Evolutionary conservation across 192 early-diverging fungal genomes (phyloP), one percentile per base, ranked within the genome.

Genomic region (Coemansia sp.): DNA sequence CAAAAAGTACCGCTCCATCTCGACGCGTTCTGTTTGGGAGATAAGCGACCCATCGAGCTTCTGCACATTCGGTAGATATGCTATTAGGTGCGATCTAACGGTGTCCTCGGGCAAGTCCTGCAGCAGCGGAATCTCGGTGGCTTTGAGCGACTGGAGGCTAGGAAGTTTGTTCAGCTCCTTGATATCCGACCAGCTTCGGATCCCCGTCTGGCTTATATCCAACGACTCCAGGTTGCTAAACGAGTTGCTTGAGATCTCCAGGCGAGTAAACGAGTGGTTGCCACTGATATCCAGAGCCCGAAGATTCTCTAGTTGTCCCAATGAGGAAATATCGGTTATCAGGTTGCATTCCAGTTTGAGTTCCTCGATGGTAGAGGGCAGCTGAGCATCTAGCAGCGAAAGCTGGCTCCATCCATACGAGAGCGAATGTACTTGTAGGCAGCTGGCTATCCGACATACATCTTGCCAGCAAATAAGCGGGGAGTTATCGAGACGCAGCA

Each of bases 1-100:
- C 26, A 78, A 41, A 40, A 65, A 79, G 37, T 65, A 65, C 12
- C 68, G 65, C n/a, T 79, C 76, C 54, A 79, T 63, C n/a, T 79
- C 76, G 4, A 59, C 60, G 14, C 76, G 65, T 26, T 79, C 76
- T 8, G 53, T 42, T 0, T 40, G 13, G 10, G 60, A 26, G 10
- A 77, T 53, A 3, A 38, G 2, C 0, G 73, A 43, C 14, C 73
- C 59, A 7, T 77, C 73, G 5, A 77, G 63, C 9, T 66, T 70
- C 0, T 20, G 18, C 0, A 77, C 15, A 2, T 54, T 10, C 0
- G 57, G 51, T 16, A 79, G 37, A 2, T 65, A 33, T 0, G 51
- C 65, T 9, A 79, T 21, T 0, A 48, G 14, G n/a, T 68, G 50
- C 0, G 65, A 46, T 0, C 65, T 58, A 0, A 42, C 15, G 3